Percentiles rank a stretch among this genome's conserved stretches.
These are phyloP conservation scores for Sporopachydermia lactativora DNA, from an alignment of 805 yeast species.

Conservation along the genomic window DNA sequence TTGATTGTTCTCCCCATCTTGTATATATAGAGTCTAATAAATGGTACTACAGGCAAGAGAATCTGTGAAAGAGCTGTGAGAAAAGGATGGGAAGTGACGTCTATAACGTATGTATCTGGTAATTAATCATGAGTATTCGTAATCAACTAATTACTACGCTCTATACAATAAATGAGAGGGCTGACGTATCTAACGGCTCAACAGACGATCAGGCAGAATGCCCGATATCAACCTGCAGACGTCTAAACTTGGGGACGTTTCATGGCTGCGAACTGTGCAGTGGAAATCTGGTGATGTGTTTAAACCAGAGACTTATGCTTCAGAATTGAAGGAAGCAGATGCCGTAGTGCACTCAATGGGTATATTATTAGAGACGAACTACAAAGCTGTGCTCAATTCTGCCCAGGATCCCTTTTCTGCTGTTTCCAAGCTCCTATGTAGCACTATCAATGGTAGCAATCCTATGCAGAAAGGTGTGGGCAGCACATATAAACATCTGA, in stretches of 20 bases:
- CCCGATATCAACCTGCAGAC: slow-evolving; percentile 24
- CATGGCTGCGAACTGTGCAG: slow-evolving; percentile 43
- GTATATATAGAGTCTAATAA: too few species aligned
- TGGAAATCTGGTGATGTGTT: slow-evolving; percentile 64
- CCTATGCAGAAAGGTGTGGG: slow-evolving; percentile 40
- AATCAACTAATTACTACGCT: too few species aligned
- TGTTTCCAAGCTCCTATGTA: slow-evolving; percentile 6
- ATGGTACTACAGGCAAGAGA: slow-evolving; percentile 35
- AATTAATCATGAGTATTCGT: too few species aligned
- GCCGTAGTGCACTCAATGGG: slow-evolving; percentile 82
- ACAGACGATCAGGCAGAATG: slow-evolving; percentile 39
- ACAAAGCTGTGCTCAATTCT: slow-evolving; percentile 34
- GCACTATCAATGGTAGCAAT: slow-evolving; percentile 33
- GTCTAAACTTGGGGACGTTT: slow-evolving; percentile 6
- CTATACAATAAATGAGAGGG: too few species aligned
- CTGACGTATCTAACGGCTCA: too few species aligned
- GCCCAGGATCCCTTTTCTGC: slow-evolving; percentile 3
- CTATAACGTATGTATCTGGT: slow-evolving; percentile 39
- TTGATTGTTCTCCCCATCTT: too few species aligned
- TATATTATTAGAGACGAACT: slow-evolving; percentile 53
- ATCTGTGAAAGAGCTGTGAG: slow-evolving; percentile 56
- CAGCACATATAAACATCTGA: slow-evolving; percentile 46
- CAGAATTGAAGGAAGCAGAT: slow-evolving; percentile 31
- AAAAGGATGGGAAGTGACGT: slow-evolving; percentile 50
- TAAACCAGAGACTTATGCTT: slow-evolving; percentile 41